Evolutionary conservation across 2,329 filamentous ascomycete genomes (phyloP).

Genomic region (Ambrosiella xylebori): DNA sequence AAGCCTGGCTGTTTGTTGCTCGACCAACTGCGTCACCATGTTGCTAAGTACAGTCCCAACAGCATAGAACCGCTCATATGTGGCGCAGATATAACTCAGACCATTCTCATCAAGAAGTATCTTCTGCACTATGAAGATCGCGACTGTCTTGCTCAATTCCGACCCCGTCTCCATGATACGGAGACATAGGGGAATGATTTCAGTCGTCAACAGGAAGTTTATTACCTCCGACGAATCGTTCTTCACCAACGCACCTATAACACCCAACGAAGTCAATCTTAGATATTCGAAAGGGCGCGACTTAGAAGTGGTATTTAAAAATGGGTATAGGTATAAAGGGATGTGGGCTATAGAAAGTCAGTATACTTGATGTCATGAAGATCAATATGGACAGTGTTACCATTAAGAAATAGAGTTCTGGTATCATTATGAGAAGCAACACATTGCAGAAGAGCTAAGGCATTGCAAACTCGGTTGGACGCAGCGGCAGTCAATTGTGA

Average conservation of each 20-base stretch:
- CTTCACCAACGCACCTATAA: constrained; percentile 94
- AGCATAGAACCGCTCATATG: constrained; percentile 95
- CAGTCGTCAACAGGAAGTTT: constrained; percentile 94
- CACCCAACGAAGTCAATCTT: constrained; percentile 82
- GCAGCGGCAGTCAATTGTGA: constrained; percentile 95
- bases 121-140: constrained; percentile 99
- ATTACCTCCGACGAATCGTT: constrained; percentile 98
- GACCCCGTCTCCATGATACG: constrained; percentile 99
- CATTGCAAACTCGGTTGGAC: constrained; percentile 94
- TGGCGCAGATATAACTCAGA: constrained; percentile 94
- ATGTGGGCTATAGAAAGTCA: constrained; percentile 56
- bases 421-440: constrained; percentile 97
- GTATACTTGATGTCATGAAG: too few relatives aligned
- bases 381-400: constrained; percentile 31
- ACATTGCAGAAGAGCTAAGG: constrained; percentile 84
- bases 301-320: constrained; percentile 97
- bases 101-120: constrained; percentile 93
- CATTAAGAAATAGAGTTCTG: constrained; percentile 78
- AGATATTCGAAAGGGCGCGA: constrained; percentile 95
- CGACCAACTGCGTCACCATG: constrained; percentile 94
- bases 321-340: constrained; percentile 91
- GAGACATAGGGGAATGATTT: constrained; percentile 94
- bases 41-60: constrained; percentile 95
- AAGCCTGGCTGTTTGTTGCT: constrained; percentile 88
- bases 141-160: constrained; percentile 95